Evolutionary conservation across 352 stramenopile species (phyloP).

Genomic region (Hyaloperonospora arabidopsidis): DNA sequence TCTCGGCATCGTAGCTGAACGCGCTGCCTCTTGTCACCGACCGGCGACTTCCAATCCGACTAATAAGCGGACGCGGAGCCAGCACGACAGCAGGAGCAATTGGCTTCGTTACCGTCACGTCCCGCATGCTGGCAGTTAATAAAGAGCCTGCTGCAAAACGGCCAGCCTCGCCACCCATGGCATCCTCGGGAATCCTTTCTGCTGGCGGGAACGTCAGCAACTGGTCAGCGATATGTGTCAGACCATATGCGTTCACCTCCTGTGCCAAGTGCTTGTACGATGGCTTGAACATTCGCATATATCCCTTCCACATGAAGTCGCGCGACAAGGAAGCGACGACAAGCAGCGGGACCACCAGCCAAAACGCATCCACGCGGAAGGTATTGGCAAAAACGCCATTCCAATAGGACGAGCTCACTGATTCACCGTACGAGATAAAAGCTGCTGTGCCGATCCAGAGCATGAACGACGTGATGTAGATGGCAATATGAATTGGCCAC

Average conservation of each 20-base stretch:
- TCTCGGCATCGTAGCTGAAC: conserved; percentile 86
- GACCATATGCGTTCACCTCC: conserved; percentile 63
- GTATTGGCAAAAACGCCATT: conserved; percentile 73
- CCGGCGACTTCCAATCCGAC: conserved; percentile 27
- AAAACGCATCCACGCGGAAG: conserved; percentile 64
- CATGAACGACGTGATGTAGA: conserved; percentile 60
- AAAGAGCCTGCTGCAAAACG: conserved; percentile 15
- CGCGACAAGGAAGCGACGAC: conserved; percentile 61
- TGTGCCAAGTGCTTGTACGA: conserved; percentile 84
- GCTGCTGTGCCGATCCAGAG: conserved; percentile 68
- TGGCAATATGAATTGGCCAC: conserved; percentile 59
- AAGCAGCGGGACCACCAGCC: conserved; percentile 66
- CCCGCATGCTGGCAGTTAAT: conserved; percentile 22
- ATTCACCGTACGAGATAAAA: conserved; percentile 66
- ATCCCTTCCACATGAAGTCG: conserved; percentile 81
- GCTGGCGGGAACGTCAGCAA: conserved; percentile 74
- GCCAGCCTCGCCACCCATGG: conserved; percentile 23
- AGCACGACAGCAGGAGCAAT: conserved; percentile 26
- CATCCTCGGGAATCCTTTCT: conserved; percentile 56
- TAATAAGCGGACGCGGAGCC: conserved; percentile 22
- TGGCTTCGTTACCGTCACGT: conserved; percentile 25
- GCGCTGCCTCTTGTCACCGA: conserved; percentile 53
- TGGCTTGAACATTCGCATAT: conserved; percentile 66
- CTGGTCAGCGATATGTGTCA: conserved; percentile 54
- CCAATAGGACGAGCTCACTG: conserved; percentile 75